phyloP scores from a whole-genome alignment of 352 stramenopile genomes.

The Sclerospora graminicola region DNA sequence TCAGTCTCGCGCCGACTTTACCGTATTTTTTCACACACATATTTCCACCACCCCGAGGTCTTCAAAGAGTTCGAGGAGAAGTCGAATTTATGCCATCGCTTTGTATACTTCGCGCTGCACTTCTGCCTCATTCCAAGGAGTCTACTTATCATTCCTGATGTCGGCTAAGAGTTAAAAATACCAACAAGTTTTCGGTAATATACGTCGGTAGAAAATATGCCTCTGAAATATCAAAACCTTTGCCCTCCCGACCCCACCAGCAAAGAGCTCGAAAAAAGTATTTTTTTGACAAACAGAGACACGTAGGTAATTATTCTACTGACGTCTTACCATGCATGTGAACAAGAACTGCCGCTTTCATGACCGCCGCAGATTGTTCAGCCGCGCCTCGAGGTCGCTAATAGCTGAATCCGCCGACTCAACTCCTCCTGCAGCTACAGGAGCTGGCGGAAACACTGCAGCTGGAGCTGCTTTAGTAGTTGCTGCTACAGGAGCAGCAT shows the following conservation, averaged over 20 bases:
- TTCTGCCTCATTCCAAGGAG: constrained; percentile 79
- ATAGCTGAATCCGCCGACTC: constrained; percentile 72
- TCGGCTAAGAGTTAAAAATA: constrained; percentile 14
- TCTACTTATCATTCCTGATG: constrained; percentile 76
- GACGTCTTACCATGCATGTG: not conserved
- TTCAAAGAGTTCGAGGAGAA: constrained; percentile 67
- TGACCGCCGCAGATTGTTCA: constrained; percentile 93
- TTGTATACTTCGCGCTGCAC: constrained; percentile 72
- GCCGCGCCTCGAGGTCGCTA: constrained; percentile 91
- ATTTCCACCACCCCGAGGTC: constrained; percentile 68
- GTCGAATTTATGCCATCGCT: constrained; percentile 73
- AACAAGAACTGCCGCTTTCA: constrained; percentile 9
- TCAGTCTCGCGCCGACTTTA: constrained; percentile 71
- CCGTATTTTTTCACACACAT: constrained; percentile 81
- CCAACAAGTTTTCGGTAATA: not conserved
- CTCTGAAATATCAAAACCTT: no score
- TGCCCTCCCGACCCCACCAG: no score
- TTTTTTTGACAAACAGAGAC: no score
- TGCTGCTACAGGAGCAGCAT: constrained; percentile 27
- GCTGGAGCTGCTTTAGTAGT: constrained; percentile 37
- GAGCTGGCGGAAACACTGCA: constrained; percentile 26
- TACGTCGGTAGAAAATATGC: no score
- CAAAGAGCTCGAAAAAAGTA: no score
- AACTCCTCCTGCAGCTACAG: constrained; percentile 38
- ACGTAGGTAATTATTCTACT: not conserved